Evolutionary conservation across 2,329 filamentous ascomycete genomes (phyloP).

Genomic region (Botrytis paeoniae): DNA sequence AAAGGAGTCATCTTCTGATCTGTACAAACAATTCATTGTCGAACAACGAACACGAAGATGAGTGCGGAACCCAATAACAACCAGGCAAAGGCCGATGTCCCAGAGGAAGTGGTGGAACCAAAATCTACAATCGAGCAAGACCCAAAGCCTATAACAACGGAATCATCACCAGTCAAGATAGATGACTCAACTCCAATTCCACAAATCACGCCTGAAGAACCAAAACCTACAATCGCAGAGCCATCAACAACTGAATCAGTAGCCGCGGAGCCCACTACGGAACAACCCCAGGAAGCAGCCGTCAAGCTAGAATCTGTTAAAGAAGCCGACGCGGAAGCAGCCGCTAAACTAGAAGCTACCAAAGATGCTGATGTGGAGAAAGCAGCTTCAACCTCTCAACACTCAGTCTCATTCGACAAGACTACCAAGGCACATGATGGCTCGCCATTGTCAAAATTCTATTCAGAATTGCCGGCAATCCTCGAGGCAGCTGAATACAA

Average conservation of each 20-base stretch:
- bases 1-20: background rate
- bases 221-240: constrained; percentile 1
- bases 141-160: background rate
- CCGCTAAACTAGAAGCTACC: constrained; percentile 10
- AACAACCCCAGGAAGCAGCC: background rate
- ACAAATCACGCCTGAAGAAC: constrained; percentile 3
- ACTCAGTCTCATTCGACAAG: constrained; percentile 16
- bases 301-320: constrained; percentile 2
- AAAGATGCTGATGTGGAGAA: constrained; percentile 6
- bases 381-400: constrained; percentile 6
- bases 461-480: constrained; percentile 56
- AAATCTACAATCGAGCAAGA: background rate
- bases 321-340: constrained; percentile 10
- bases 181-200: background rate
- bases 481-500: constrained; percentile 56
- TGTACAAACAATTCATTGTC: background rate
- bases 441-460: constrained; percentile 52
- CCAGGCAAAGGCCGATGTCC: background rate
- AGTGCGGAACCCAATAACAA: constrained; percentile 2
- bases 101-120: background rate
- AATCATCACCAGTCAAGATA: background rate
- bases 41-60: background rate
- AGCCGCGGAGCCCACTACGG: background rate
- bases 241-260: background rate
- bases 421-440: constrained; percentile 17